Conservation (phyloP, 2,329 filamentous ascomycete species). For the Phaeosphaeriaceae sp. region DNA sequence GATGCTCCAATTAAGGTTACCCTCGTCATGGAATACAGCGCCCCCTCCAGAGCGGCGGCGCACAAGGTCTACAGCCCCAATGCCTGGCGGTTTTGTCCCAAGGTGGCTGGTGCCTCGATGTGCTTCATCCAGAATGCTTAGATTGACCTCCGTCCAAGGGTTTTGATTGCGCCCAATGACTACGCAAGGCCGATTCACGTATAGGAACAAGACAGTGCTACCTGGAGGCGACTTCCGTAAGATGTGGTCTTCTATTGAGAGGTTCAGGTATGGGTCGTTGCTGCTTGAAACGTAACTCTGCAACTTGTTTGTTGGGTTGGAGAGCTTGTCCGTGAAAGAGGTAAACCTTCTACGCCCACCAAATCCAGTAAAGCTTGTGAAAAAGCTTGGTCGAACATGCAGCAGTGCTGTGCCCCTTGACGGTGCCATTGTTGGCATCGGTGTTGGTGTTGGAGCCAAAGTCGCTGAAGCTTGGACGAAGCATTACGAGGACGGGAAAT, state of each 20-base stretch:
- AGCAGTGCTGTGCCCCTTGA: conserved; percentile 2
- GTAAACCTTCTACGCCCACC: conserved; percentile 14
- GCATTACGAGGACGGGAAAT: neutral
- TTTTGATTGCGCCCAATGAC: conserved; percentile 97
- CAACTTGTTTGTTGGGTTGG: conserved; percentile 42
- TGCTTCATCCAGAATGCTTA: conserved; percentile 64
- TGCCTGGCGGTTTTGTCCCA: conserved; percentile 46
- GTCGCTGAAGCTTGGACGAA: conserved; percentile 1
- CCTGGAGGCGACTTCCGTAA: conserved; percentile 74
- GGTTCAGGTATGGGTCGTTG: conserved; percentile 82
- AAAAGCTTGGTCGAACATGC: neutral
- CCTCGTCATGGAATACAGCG: conserved; percentile 89
- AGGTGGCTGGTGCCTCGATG: conserved; percentile 17
- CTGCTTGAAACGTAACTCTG: conserved; percentile 60
- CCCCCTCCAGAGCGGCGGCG: conserved; percentile 88
- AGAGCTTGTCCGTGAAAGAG: conserved; percentile 39
- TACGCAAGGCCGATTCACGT: conserved; percentile 84
- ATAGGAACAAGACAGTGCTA: conserved; percentile 83
- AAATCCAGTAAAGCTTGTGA: neutral
- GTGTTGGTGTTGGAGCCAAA: conserved; percentile 3
- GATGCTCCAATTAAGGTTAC: conserved; percentile 95
- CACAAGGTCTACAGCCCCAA: conserved; percentile 67
- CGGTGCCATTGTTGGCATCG: conserved; percentile 1
- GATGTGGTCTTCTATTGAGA: conserved; percentile 91
- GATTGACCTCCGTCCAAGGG: conserved; percentile 90